Evolutionary conservation across 2,329 filamentous ascomycete species (phyloP).

Genomic region (Aspergillus quadrilineatus): DNA sequence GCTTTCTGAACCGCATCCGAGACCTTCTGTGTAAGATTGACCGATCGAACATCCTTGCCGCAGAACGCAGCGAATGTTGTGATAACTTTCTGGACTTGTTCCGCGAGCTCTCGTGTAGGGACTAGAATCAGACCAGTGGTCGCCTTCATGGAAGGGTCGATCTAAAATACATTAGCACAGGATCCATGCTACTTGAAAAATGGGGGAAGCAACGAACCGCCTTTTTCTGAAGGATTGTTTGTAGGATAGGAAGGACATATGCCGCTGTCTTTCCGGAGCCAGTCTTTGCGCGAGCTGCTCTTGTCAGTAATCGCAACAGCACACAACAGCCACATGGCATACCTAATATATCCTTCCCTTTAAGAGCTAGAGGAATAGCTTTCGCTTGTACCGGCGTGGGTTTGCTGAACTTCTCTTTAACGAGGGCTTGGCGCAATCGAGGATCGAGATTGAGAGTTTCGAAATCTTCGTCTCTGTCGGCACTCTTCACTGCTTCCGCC

Average conservation of each 20-base stretch:
- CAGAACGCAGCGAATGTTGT: constrained; percentile 78
- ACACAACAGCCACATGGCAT: constrained; percentile 9
- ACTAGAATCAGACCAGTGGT: constrained; percentile 85
- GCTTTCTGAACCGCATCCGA: constrained; percentile 85
- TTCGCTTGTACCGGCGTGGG: constrained; percentile 87
- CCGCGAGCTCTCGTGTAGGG: constrained; percentile 89
- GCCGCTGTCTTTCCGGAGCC: constrained; percentile 98
- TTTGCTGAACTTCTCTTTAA: constrained; percentile 76
- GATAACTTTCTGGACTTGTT: constrained; percentile 80
- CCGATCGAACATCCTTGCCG: constrained; percentile 74
- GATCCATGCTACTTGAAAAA: not conserved
- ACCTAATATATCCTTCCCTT: constrained; percentile 81
- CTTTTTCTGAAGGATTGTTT: constrained; percentile 78
- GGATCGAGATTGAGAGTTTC: constrained; percentile 76
- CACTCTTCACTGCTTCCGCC: constrained; percentile 24
- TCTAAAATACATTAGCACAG: constrained; percentile 24
- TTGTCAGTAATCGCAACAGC: constrained; percentile 18
- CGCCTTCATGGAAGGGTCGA: constrained; percentile 40
- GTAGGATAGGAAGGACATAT: constrained; percentile 85
- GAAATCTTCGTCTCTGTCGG: constrained; percentile 62
- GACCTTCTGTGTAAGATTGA: constrained; percentile 88
- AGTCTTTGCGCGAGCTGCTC: constrained; percentile 78
- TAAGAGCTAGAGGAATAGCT: constrained; percentile 82
- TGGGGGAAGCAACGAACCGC: constrained; percentile 45
- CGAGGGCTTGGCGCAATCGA: constrained; percentile 80